A percentile compares a stretch with the other conserved stretches of the same genome.
Conservation (phyloP, 1,139 yeast genomes). For the Taphrina populina region DNA sequence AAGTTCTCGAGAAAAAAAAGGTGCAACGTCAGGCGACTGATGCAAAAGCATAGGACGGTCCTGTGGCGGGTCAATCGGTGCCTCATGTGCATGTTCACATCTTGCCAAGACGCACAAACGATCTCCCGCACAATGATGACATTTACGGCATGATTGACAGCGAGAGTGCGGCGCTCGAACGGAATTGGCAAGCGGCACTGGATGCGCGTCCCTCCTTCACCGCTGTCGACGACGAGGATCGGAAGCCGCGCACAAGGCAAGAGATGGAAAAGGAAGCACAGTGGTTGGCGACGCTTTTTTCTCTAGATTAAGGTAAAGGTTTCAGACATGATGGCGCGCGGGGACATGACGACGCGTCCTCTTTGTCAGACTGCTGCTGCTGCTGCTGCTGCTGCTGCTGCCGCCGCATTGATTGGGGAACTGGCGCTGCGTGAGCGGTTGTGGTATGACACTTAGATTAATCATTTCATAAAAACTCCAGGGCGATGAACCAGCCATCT, state of each 20-base stretch:
- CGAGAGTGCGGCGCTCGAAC: constrained; percentile 45
- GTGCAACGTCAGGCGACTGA: background rate
- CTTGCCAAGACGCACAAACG: constrained; percentile 70
- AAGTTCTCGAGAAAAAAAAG: background rate
- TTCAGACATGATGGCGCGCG: too few species aligned
- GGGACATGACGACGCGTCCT: too few species aligned
- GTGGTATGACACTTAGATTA: constrained; percentile 67
- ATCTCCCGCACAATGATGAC: constrained; percentile 55
- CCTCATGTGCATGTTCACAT: constrained; percentile 91
- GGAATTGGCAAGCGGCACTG: constrained; percentile 44
- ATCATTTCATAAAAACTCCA: constrained; percentile 75
- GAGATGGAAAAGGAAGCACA: constrained; percentile 67
- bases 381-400: too few species aligned
- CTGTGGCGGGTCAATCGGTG: constrained; percentile 87
- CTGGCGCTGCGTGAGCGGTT: constrained; percentile 60
- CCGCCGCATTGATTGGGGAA: constrained; percentile 70
- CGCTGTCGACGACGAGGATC: constrained; percentile 52
- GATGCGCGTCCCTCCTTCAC: constrained; percentile 42
- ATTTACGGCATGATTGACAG: constrained; percentile 63
- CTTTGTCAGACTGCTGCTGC: too few species aligned
- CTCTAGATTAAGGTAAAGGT: too few species aligned
- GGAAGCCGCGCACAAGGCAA: constrained; percentile 56
- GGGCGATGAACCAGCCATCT: constrained; percentile 58
- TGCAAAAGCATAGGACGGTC: constrained; percentile 82
- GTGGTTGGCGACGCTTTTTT: constrained; percentile 51